A percentile compares a stretch with the other conserved stretches of the same genome.
Evolutionary conservation across 306 rosid genomes (phyloP).

Genomic region (Ormosia emarginata): DNA sequence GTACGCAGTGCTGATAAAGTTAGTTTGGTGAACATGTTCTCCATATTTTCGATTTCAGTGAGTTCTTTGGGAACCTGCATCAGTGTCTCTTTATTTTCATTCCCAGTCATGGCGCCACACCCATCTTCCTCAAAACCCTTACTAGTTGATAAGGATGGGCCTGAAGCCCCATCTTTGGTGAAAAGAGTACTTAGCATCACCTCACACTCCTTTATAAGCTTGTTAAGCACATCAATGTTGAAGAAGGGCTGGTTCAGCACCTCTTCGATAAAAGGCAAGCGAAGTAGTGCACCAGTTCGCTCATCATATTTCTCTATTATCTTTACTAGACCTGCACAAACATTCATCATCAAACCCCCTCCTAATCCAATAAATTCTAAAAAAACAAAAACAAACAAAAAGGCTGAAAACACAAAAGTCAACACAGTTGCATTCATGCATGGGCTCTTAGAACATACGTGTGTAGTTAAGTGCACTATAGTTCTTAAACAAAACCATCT

Average conservation of each 20-base stretch:
- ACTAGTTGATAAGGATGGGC: constrained; percentile 23
- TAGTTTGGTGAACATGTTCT: constrained; percentile 56
- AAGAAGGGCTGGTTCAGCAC: constrained; percentile 83
- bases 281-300: constrained; percentile 67
- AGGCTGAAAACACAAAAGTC: too few species aligned
- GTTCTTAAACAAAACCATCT: constrained; percentile 88
- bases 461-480: constrained; percentile 84
- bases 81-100: constrained; percentile 27
- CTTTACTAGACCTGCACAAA: constrained; percentile 42
- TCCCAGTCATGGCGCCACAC: constrained; percentile 17
- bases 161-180: constrained; percentile 39
- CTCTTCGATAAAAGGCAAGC: constrained; percentile 69
- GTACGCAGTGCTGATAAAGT: constrained; percentile 61
- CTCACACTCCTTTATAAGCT: constrained; percentile 80
- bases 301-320: constrained; percentile 88
- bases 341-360: too few species aligned
- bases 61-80: constrained; percentile 56
- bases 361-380: too few species aligned
- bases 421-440: not conserved
- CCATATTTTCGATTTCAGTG: constrained; percentile 64
- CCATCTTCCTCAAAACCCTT: constrained; percentile 37
- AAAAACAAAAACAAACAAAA: too few species aligned
- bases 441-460: constrained; percentile 40
- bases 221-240: constrained; percentile 61
- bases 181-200: constrained; percentile 51